Evolutionary conservation across 2,329 filamentous ascomycete genomes (phyloP), one percentile per base, ranked within the genome.

Genomic region (Rutstroemia sp.): DNA sequence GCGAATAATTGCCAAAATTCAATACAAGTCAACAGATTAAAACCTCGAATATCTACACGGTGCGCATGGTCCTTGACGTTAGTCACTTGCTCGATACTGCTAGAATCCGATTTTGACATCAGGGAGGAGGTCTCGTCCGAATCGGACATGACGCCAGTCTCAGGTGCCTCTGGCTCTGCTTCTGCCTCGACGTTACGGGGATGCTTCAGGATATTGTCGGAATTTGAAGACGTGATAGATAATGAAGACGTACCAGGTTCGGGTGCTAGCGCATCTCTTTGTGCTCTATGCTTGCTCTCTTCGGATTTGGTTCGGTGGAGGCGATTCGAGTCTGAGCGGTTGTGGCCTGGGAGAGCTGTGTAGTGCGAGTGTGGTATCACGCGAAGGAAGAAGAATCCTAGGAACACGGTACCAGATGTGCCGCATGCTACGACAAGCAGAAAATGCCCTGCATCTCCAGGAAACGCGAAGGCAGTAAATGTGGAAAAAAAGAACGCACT

Each of bases 401-500:
- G 69, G 53, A 95, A 80, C 4, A 87, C 86, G 65, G 97, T 78
- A 49, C 79, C 73, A 59, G 86, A 88, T 1, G 92, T 96, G 16
- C 91, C 92, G 61, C 83, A 77, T 3, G 91, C 84, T 42, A 99
- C 77, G 27, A 97, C 75, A 61, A 92, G 76, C 57, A 99, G 78
- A 65, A 96, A 92, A 41, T 82, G 81, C 55, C 87, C 86, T 0
- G 91, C 94, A 66, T 95, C 84, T 41, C 90, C 90, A 2, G 90
- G 88, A 68, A 96, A 92, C 42, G 90, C 75, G 48, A 95, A 69
- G 18, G 83, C 82, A 21, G 90, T 89, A 37, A 95, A 73, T 2
- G 86, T 79, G 0, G 94, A 92, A 74, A 96, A 99, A 76, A 97
- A 95, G 73, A 99, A 94, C 54, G 94, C 94, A 70, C 92, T 96